Conservation (phyloP, 139 green algal genomes). For the Astrephomene gubernaculifera region DNA sequence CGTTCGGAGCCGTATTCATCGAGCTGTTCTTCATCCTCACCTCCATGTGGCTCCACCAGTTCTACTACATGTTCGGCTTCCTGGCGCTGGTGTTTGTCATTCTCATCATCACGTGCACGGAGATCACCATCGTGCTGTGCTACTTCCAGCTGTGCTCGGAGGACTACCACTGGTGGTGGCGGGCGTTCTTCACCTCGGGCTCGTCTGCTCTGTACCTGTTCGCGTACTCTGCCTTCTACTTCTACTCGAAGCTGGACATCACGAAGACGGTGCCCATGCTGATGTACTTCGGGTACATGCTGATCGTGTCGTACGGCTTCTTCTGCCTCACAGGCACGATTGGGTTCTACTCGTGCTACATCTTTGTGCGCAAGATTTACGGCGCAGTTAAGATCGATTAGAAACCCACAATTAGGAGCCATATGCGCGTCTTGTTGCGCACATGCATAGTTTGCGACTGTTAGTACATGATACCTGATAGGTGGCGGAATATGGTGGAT, state of each 20-base stretch:
- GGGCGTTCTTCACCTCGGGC: slow-evolving; percentile 93
- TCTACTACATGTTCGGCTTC: slow-evolving; percentile 98
- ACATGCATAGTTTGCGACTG: background rate
- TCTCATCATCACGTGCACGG: slow-evolving; percentile 96
- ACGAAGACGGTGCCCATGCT: slow-evolving; percentile 86
- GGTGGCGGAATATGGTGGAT: too few species aligned
- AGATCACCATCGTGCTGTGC: slow-evolving; percentile 99
- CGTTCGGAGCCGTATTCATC: slow-evolving; percentile 99
- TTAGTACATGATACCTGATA: too few species aligned
- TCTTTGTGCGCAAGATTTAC: slow-evolving; percentile 94
- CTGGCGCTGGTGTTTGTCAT: slow-evolving; percentile 97
- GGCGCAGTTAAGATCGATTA: slow-evolving; percentile 96
- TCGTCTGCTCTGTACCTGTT: slow-evolving; percentile 96
- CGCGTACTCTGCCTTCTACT: slow-evolving; percentile 97
- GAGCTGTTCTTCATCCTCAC: slow-evolving; percentile 99
- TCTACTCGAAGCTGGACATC: slow-evolving; percentile 98
- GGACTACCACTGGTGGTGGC: slow-evolving; percentile 98
- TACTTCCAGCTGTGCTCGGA: slow-evolving; percentile 96
- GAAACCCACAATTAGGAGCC: background rate
- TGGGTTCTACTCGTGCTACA: slow-evolving; percentile 94
- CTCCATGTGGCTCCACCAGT: slow-evolving; percentile 96
- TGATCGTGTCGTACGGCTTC: slow-evolving; percentile 89
- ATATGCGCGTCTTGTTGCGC: background rate
- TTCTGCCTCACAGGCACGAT: slow-evolving; percentile 93
- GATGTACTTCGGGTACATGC: slow-evolving; percentile 96